Base-by-base conservation (phyloP, 306 rosid genomes). In the Crotalaria pallida region DNA sequence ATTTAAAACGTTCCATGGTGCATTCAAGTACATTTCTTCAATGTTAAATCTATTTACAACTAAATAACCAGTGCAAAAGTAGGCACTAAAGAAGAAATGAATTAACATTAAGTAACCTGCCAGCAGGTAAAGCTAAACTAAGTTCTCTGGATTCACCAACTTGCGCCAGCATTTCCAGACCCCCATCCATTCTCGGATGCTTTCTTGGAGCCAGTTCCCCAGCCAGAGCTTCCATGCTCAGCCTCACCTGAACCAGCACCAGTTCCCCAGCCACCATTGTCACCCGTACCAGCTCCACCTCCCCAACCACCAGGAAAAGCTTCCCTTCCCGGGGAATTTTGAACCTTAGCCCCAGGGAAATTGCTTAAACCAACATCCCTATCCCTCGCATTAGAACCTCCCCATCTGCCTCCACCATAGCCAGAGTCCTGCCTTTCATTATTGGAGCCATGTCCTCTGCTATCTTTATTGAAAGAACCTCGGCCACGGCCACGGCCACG, bases 291-390 rank as follows among this genome's bases (percentile, higher is more conserved):
- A 48, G 38, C 44, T 34, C 82, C 86, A 48, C 71, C 71, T 61
- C 84, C 91, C 92, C 97, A 88, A 43, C 89, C 87, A 70, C 97
- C 96, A 5, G 96, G 96, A 31, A 90, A 90, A 65, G 96, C 95
- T 78, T 90, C 96, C 76, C 83, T 90, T 71, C 95, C 96, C 9
- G 96, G 96, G 47, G 96, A 88, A 62, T 86, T 90, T 80, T 84
- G 92, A 75, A 81, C 82, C 81, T 88, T 87, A 4, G 96, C 96
- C 17, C 96, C 98, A 9, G 92, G 88, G 65, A 84, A 85, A 56
- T 68, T 87, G 58, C 85, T 84, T 74, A 86, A 86, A 80, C 86
- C 84, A 68, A 82, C 94, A 76, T 84, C 87, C 23, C 85, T 81
- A 51, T 84, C 98, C 81, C 85, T 88, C 44, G 81, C 19, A 65